Conservation (phyloP, 2,329 filamentous ascomycete genomes). For the Talaromyces sp. region DNA sequence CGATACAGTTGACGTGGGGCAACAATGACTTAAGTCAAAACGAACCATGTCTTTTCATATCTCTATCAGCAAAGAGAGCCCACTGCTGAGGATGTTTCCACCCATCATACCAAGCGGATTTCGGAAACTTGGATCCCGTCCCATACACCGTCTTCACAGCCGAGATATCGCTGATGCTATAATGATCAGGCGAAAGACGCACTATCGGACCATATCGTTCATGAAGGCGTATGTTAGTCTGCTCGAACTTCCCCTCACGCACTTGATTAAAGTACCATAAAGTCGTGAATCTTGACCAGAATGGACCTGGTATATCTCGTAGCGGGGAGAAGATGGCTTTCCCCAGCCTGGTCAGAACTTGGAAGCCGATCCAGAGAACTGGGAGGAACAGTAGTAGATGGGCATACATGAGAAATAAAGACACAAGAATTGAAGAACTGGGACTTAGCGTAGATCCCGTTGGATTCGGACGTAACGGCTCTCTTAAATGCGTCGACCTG, state of each 20-base stretch:
- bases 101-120: conserved; percentile 40
- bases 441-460: neutral
- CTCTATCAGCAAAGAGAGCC: conserved; percentile 36
- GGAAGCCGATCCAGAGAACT: conserved; percentile 14
- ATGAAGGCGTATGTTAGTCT: conserved; percentile 46
- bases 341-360: conserved; percentile 22
- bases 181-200: conserved; percentile 53
- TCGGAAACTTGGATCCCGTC: conserved; percentile 43
- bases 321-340: conserved; percentile 37
- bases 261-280: conserved; percentile 49
- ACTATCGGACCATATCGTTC: conserved; percentile 48
- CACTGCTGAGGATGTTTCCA: conserved; percentile 36
- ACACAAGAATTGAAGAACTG: neutral
- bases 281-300: conserved; percentile 47
- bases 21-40: neutral
- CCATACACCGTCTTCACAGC: conserved; percentile 50
- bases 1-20: too few relatives aligned
- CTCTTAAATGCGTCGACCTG: too few relatives aligned
- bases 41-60: conserved; percentile 42
- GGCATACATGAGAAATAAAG: conserved; percentile 8
- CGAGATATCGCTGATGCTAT: conserved; percentile 48
- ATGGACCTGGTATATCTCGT: conserved; percentile 49
- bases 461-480: too few relatives aligned
- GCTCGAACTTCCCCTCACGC: conserved; percentile 40
- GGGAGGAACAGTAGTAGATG: conserved; percentile 16